These are phyloP conservation scores for Eimeria tenella DNA, from an alignment of 169 alveolate species.

Conservation along the genomic window DNA sequence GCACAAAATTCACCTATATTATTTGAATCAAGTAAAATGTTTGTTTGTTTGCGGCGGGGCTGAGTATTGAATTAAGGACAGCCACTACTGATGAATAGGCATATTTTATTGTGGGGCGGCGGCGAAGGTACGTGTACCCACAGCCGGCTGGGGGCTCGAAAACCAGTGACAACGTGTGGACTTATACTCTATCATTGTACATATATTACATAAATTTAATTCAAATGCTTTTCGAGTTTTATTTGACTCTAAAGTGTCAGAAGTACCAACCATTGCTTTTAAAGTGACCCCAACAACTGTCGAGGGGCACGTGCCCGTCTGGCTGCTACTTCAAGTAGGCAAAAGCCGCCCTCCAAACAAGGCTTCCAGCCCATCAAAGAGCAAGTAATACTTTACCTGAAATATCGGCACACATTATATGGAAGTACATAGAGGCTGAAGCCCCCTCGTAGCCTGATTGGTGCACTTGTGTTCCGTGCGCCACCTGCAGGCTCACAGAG, in stretches of 20 bases:
- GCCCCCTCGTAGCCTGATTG: slow-evolving; percentile 5
- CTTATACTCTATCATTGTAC: too few relatives aligned
- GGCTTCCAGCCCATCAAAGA: not conserved
- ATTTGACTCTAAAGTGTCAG: not conserved
- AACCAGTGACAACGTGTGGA: too few relatives aligned
- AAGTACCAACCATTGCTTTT: not conserved
- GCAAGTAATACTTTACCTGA: not conserved
- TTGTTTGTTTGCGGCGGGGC: too few relatives aligned
- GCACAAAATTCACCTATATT: not conserved
- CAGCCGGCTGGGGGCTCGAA: too few relatives aligned
- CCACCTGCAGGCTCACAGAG: slow-evolving; percentile 40
- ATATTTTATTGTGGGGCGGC: slow-evolving; percentile 47
- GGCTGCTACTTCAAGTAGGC: slow-evolving; percentile 5
- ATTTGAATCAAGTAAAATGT: too few relatives aligned
- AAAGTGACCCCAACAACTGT: slow-evolving; percentile 13
- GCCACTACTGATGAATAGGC: not conserved
- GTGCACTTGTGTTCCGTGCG: slow-evolving; percentile 67
- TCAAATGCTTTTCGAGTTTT: not conserved
- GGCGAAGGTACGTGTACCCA: not conserved
- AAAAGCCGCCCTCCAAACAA: not conserved
- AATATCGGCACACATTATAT: not conserved
- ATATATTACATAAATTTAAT: too few relatives aligned
- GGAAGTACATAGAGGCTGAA: slow-evolving; percentile 10
- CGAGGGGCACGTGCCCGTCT: not conserved
- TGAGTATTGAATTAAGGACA: not conserved